phyloP scores from a whole-genome alignment of 768 basidiomycete genomes.

The Termitomyces heimii region DNA sequence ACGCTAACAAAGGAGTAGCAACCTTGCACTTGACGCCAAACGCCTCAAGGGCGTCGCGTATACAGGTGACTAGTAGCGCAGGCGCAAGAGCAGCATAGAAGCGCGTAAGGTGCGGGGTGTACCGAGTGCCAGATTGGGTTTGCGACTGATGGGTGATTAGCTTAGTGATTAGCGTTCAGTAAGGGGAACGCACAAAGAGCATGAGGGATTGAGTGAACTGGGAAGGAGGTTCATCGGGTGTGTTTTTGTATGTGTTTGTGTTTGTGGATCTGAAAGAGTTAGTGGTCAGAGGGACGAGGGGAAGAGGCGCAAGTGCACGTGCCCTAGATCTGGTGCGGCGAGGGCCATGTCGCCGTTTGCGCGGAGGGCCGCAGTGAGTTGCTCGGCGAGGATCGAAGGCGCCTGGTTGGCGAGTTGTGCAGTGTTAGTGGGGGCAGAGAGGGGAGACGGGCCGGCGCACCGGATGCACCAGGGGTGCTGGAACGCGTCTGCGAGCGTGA shows the following conservation, averaged over 20 bases:
- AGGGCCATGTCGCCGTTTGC: conserved; percentile 70
- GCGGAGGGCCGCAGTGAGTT: conserved; percentile 63
- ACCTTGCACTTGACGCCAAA: conserved; percentile 49
- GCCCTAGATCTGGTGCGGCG: conserved; percentile 48
- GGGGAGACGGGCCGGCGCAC: conserved; percentile 24
- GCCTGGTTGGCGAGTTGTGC: conserved; percentile 45
- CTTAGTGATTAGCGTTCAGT: background rate
- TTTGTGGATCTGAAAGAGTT: background rate
- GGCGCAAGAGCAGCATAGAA: conserved; percentile 69
- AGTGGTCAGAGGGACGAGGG: background rate
- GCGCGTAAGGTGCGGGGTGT: conserved; percentile 72
- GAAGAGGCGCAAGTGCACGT: background rate
- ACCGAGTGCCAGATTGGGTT: conserved; percentile 69
- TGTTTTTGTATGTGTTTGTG: background rate
- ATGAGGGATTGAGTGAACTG: conserved; percentile 80
- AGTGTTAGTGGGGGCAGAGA: background rate
- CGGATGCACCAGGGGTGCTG: conserved; percentile 72
- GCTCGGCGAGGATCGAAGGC: conserved; percentile 53
- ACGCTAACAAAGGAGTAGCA: too few species aligned
- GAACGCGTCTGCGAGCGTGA: conserved; percentile 47
- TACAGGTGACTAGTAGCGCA: conserved; percentile 40
- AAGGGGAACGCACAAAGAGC: conserved; percentile 64
- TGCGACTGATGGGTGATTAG: conserved; percentile 50
- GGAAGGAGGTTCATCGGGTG: conserved; percentile 35
- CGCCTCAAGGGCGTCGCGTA: conserved; percentile 47